Evolutionary conservation across 2,329 filamentous ascomycete species (phyloP).

Genomic region (Neonectria sp.): DNA sequence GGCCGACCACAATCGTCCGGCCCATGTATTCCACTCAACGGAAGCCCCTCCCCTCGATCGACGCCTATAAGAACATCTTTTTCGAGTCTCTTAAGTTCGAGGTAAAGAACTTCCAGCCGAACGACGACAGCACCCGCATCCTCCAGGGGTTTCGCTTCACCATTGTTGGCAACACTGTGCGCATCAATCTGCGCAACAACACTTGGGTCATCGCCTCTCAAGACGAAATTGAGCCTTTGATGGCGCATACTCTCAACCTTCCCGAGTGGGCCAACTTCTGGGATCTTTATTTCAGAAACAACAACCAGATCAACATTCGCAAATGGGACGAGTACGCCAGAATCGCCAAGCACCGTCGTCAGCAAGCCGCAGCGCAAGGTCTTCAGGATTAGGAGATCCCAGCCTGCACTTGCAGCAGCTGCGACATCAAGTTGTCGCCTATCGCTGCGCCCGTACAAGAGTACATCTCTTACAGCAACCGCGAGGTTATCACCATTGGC

Average conservation of each 20-base stretch:
- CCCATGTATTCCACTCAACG: too few species aligned
- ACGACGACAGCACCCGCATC: not conserved
- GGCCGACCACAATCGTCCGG: not conserved
- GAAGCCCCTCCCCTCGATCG: not conserved
- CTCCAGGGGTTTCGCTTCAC: not conserved
- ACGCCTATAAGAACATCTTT: not conserved
- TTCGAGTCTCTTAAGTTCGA: not conserved
- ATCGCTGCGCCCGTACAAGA: constrained; percentile 13
- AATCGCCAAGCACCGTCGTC: constrained; percentile 41
- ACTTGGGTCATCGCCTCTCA: not conserved
- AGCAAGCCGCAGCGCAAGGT: constrained; percentile 22
- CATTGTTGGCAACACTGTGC: not conserved
- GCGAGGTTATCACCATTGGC: not conserved
- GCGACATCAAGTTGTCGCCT: constrained; percentile 27
- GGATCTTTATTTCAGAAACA: constrained; percentile 43
- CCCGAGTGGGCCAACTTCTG: constrained; percentile 40
- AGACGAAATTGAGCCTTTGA: not conserved
- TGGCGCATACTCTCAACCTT: constrained; percentile 21
- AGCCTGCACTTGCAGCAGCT: constrained; percentile 17
- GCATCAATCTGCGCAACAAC: not conserved
- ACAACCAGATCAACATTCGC: constrained; percentile 40
- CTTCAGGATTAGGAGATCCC: constrained; percentile 22
- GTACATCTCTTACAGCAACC: not conserved
- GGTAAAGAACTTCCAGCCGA: too few species aligned
- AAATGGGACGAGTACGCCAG: constrained; percentile 45